Evolutionary conservation across 2,329 filamentous ascomycete species (phyloP).

Genomic region (Parastagonospora avenae): DNA sequence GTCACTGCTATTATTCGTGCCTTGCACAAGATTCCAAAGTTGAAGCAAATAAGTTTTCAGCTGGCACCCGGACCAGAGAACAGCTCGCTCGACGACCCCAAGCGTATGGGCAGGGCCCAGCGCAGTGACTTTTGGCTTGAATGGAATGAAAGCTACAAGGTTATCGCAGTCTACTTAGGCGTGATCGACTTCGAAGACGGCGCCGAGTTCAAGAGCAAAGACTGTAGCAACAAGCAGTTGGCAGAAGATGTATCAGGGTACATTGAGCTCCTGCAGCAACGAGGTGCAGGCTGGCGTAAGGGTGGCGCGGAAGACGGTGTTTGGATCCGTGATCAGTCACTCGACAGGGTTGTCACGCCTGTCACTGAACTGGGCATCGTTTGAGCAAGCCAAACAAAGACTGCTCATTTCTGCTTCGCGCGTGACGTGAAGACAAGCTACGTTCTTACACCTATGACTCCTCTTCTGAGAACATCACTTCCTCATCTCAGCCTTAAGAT

Average conservation of each 20-base stretch:
- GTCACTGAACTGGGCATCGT: not conserved
- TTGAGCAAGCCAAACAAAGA: not conserved
- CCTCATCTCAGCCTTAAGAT: too few species aligned
- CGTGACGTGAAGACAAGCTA: too few species aligned
- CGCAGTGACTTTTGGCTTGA: constrained; percentile 49
- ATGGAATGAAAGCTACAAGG: constrained; percentile 40
- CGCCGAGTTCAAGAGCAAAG: constrained; percentile 27
- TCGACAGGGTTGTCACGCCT: constrained; percentile 9
- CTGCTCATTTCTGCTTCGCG: too few species aligned
- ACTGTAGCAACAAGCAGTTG: constrained; percentile 24
- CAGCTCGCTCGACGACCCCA: constrained; percentile 44
- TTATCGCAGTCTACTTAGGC: constrained; percentile 27
- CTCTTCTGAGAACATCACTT: too few species aligned
- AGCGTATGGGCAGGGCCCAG: constrained; percentile 49
- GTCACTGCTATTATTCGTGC: constrained; percentile 45
- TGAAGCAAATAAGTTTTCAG: constrained; percentile 46
- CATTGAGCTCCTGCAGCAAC: constrained; percentile 23
- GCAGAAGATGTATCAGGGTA: constrained; percentile 31
- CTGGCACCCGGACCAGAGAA: constrained; percentile 50
- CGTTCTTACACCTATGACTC: too few species aligned
- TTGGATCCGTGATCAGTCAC: constrained; percentile 27
- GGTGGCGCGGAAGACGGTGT: constrained; percentile 14
- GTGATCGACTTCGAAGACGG: constrained; percentile 28
- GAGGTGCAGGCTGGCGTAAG: constrained; percentile 32
- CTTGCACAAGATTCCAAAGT: constrained; percentile 33